Percentiles rank a stretch among this genome's conserved stretches.
Conservation (phyloP, 1,284 basidiomycete species). For the Apiotrichum laibachii region DNA sequence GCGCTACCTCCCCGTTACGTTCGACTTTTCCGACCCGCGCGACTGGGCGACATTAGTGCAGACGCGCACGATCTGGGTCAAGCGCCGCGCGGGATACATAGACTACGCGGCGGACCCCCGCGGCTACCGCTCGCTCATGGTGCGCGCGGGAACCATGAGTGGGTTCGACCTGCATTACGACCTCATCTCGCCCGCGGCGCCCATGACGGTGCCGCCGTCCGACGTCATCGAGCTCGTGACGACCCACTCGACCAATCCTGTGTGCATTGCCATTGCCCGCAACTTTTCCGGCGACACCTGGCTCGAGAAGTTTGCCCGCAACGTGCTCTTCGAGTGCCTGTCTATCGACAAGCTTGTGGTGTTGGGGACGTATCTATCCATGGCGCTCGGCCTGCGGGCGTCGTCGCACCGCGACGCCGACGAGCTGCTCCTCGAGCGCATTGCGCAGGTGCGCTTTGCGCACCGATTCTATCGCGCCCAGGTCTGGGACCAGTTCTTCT, state of each 20-base stretch:
- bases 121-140: conserved; percentile 83
- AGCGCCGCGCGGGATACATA: conserved; percentile 85
- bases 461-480: conserved; percentile 29
- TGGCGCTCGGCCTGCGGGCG: conserved; percentile 41
- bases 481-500: conserved; percentile 30
- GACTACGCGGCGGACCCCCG: conserved; percentile 90
- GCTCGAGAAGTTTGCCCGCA: conserved; percentile 66
- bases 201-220: conserved; percentile 60
- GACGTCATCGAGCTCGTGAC: conserved; percentile 77
- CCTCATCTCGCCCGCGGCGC: conserved; percentile 66
- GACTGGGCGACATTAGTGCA: conserved; percentile 68
- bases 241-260: conserved; percentile 73
- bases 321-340: conserved; percentile 78
- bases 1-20: conserved; percentile 87
- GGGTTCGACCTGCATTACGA: conserved; percentile 70
- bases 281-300: conserved; percentile 61
- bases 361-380: conserved; percentile 66
- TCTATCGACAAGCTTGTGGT: conserved; percentile 81
- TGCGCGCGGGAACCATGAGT: conserved; percentile 71
- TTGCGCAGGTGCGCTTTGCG: conserved; percentile 29
- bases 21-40: conserved; percentile 68
- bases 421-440: conserved; percentile 19
- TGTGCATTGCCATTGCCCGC: conserved; percentile 72
- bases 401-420: neutral
- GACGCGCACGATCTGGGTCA: conserved; percentile 82